Evolutionary conservation across 257 asterid genomes (phyloP).

Genomic region (Fraxinus quadrangulata): DNA sequence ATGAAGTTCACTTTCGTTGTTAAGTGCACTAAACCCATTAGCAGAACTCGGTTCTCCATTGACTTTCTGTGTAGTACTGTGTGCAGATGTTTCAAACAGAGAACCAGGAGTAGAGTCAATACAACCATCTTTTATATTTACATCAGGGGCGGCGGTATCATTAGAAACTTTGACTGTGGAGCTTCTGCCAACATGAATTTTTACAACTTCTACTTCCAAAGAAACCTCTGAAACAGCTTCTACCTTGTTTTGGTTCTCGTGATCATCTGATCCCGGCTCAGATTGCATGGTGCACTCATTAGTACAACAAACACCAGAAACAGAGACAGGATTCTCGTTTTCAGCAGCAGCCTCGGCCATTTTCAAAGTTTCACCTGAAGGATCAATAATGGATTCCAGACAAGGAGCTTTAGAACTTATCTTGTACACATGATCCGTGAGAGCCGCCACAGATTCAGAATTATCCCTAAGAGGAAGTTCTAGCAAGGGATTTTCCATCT

Average conservation of each 20-base stretch:
- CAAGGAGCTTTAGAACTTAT: slow-evolving; percentile 14
- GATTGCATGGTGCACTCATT: neutral
- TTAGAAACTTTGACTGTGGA: slow-evolving; percentile 21
- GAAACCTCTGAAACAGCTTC: slow-evolving; percentile 13
- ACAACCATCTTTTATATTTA: slow-evolving; percentile 17
- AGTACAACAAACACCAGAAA: neutral
- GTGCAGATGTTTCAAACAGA: neutral
- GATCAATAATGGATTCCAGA: slow-evolving; percentile 20
- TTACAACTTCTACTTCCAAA: slow-evolving; percentile 18
- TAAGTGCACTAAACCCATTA: slow-evolving; percentile 6
- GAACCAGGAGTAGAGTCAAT: neutral
- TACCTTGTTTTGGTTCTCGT: neutral
- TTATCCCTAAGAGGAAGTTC: neutral
- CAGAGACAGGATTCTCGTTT: slow-evolving; percentile 12
- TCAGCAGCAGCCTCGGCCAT: slow-evolving; percentile 21
- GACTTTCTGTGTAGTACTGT: slow-evolving; percentile 15
- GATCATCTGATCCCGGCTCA: neutral
- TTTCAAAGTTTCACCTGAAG: slow-evolving; percentile 21
- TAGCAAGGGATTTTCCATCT: neutral
- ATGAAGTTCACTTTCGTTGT: slow-evolving; percentile 11
- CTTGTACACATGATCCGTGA: neutral
- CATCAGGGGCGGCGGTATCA: neutral
- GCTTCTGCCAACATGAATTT: neutral
- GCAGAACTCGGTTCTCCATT: slow-evolving; percentile 4
- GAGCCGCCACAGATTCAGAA: neutral